Percentiles rank a stretch among this genome's conserved stretches.
Evolutionary conservation across 257 asterid species (phyloP).

Genomic region (Gentiana macrophylla): DNA sequence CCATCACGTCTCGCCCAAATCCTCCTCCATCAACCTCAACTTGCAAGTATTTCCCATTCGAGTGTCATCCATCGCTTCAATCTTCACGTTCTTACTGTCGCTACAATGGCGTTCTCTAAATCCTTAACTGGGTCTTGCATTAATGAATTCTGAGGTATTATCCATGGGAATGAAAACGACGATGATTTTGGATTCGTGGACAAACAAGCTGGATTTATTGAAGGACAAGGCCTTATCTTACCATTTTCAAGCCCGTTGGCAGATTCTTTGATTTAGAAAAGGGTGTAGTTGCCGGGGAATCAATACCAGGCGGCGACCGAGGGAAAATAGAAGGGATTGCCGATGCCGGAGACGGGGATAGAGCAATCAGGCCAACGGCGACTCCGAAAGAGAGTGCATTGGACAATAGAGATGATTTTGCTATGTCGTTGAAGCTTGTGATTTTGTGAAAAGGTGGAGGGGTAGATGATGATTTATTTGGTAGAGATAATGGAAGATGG

Average conservation of each 20-base stretch:
- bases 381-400: slow-evolving; percentile 48
- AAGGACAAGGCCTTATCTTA: slow-evolving; percentile 88
- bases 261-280: slow-evolving; percentile 76
- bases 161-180: slow-evolving; percentile 73
- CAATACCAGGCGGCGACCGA: slow-evolving; percentile 20
- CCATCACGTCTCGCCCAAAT: slow-evolving; percentile 74
- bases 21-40: slow-evolving; percentile 98
- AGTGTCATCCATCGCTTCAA: slow-evolving; percentile 58
- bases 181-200: slow-evolving; percentile 81
- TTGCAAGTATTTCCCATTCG: slow-evolving; percentile 54
- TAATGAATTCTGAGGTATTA: slow-evolving; percentile 35
- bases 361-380: slow-evolving; percentile 35
- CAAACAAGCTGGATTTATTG: slow-evolving; percentile 75
- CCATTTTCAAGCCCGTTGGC: slow-evolving; percentile 68
- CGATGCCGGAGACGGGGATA: slow-evolving; percentile 49
- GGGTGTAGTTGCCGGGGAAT: slow-evolving; percentile 43
- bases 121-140: slow-evolving; percentile 44
- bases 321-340: slow-evolving; percentile 60
- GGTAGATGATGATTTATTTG: slow-evolving; percentile 1
- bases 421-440: background rate
- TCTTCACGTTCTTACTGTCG: slow-evolving; percentile 72
- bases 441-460: slow-evolving; percentile 2
- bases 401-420: slow-evolving; percentile 12
- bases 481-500: no score
- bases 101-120: slow-evolving; percentile 56